Conservation (phyloP, 2,329 filamentous ascomycete genomes). For the Pseudogymnoascus sp. region DNA sequence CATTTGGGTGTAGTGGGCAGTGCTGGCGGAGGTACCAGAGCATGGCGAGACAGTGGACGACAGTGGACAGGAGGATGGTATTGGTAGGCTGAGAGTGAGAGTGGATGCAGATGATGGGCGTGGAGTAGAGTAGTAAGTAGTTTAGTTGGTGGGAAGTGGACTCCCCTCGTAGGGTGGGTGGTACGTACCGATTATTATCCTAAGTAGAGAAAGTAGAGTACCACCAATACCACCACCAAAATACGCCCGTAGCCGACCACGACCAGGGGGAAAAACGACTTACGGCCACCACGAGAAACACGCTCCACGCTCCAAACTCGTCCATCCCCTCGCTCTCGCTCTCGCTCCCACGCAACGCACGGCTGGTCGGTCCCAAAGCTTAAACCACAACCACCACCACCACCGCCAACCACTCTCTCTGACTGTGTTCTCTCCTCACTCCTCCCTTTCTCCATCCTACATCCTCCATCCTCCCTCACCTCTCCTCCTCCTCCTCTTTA, state of each 20-base stretch:
- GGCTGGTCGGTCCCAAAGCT: slow-evolving; percentile 7
- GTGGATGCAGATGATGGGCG: neutral
- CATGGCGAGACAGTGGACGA: neutral
- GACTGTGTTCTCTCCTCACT: slow-evolving; percentile 5
- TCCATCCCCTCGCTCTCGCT: neutral
- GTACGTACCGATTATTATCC: neutral
- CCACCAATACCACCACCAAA: no score
- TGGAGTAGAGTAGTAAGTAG: neutral
- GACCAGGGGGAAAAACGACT: neutral
- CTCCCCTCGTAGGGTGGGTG: neutral
- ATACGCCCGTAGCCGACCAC: neutral
- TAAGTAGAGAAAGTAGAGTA: neutral
- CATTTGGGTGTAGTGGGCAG: neutral
- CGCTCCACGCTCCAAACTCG: neutral
- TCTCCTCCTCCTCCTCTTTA: slow-evolving; percentile 8
- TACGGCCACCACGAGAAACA: slow-evolving; percentile 3
- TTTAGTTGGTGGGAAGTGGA: neutral
- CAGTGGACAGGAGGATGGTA: neutral
- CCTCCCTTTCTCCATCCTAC: neutral
- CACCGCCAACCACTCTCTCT: neutral
- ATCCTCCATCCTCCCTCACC: neutral
- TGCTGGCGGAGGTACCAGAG: neutral
- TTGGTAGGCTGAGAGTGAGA: no score
- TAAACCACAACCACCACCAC: slow-evolving; percentile 2
- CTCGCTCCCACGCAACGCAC: neutral